Percentiles rank a stretch among this genome's conserved stretches.
Evolutionary conservation across 495 filamentous ascomycete genomes (phyloP).

Genomic region (Neurospora tetraspora): DNA sequence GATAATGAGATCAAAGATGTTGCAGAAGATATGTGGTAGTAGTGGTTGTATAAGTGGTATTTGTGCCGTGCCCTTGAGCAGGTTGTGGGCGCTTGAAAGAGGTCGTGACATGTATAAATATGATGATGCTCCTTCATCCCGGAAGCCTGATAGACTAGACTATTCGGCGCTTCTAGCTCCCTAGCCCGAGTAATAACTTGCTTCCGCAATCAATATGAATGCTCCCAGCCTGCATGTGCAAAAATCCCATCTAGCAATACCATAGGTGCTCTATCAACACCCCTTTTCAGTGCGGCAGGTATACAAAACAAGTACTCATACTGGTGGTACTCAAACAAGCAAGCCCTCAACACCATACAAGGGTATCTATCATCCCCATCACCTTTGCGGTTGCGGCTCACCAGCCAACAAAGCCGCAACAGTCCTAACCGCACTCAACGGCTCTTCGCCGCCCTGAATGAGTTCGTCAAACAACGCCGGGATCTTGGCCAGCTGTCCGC

Average conservation of each 20-base stretch:
- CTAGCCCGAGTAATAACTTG: neutral
- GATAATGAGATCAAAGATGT: neutral
- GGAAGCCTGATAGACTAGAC: neutral
- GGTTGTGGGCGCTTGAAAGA: neutral
- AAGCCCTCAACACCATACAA: neutral
- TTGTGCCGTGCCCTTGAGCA: neutral
- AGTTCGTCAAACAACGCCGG: conserved; percentile 43
- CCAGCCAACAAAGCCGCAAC: conserved; percentile 43
- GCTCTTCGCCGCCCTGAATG: conserved; percentile 36
- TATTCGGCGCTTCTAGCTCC: neutral
- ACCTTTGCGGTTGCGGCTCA: conserved; percentile 11
- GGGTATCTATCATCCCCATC: conserved; percentile 1
- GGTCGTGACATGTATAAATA: neutral
- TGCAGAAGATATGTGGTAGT: neutral
- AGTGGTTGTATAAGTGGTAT: neutral
- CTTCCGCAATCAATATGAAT: neutral
- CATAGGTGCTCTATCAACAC: neutral
- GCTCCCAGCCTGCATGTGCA: neutral
- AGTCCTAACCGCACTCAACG: conserved; percentile 40
- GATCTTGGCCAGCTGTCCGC: conserved; percentile 37
- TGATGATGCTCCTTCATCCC: neutral
- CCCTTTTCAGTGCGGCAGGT: neutral
- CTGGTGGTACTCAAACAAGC: neutral
- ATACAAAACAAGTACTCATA: neutral
- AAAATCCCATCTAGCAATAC: neutral